Evolutionary conservation across 768 basidiomycete genomes (phyloP), one percentile per base, ranked within the genome.

Genomic region (Panaeolus papilionaceus): DNA sequence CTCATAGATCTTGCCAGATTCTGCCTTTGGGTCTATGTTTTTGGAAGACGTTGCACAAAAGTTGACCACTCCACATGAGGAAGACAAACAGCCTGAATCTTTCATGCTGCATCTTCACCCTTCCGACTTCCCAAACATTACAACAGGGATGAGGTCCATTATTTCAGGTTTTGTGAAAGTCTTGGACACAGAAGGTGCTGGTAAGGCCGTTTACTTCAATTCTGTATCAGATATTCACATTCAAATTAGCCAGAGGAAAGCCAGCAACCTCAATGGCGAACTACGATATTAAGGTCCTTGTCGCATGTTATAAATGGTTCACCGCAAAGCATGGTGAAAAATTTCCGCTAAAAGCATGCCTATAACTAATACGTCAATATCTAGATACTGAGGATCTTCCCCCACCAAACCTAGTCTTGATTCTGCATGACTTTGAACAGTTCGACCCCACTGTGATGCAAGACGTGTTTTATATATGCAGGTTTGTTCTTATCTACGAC

Each of bases 371-470:
- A 6, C 4, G 11, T 47, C 68, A 62, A 58, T 33, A n/a, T 64
- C n/a, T 65, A 64, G 38, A 63, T 65, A 12, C 42, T 62, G 44
- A 64, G n/a, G 61, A 33, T 64, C 68, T 66, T 26, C 28, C 65
- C 26, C 67, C 69, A 11, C 84, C 73, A 10, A 78, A 82, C 42
- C 82, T 94, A 3, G 81, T 89, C 26, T 79, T 91, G 9, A 72
- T 93, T 12, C 72, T 94, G 23, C 91, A 92, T 66, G 89, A 92
- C 66, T 92, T 94, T 69, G 92, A 94, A 72, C 86, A 89, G 72
- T 86, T 92, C 62, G 91, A 92, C 65, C 77, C 86, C 0, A 64
- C 69, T 1, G 82, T 93, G 2, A 75, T 94, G 61, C 87, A 90
- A 71, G 92, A 94, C 71, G 72, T 93, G 18, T 86, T 93, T 47